Base-by-base conservation (phyloP, 2,329 filamentous ascomycete species). In the Fusarium luffae region DNA sequence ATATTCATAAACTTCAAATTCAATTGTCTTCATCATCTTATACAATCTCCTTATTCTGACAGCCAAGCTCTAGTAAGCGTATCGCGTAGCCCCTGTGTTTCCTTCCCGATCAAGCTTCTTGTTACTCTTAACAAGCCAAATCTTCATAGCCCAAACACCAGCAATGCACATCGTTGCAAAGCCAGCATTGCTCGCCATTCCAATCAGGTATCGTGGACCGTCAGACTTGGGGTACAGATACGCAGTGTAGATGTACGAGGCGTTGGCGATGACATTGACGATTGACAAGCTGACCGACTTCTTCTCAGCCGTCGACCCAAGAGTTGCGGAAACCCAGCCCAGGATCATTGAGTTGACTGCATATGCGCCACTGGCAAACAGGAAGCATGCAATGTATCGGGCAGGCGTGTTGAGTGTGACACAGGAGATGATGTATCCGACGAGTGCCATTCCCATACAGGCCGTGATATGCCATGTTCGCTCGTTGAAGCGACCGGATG, bases 171-270 rank as follows among this genome's bases (percentile, higher is more conserved):
- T 71, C n/a, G 68, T 60, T 0, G 74, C 74, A 51, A 77, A 77
- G 0, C 55, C 75, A 14, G 75, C 74, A 19, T 77, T 75, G 46
- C 42, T 74, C 2, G 69, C 70, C 78, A 83, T 81, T 6, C 81
- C 82, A 16, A 79, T 81, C 2, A 80, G 61, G 41, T 83, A 84
- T 9, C 80, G 74, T 0, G 82, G 83, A 2, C 77, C 80, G 19
- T 83, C 77, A 21, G 71, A 78, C 49, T 78, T 74, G 0, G 81
- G 80, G 71, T 81, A 84, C 7, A 84, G 70, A 57, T 84, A 84
- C 1, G 82, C 79, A 2, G 82, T 83, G 76, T 82, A 85, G 23
- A 85, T 80, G 63, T 83, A 83, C 0, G 79, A 81, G 0, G 79
- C 79, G 42, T 83, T 84, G 28, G 79, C 80, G 11, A 82, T 64